A percentile compares a stretch with the other conserved stretches of the same genome.
Evolutionary conservation across 225 moss, liverwort and hornwort genomes (phyloP).

Genomic region (Takakia lepidozioides): DNA sequence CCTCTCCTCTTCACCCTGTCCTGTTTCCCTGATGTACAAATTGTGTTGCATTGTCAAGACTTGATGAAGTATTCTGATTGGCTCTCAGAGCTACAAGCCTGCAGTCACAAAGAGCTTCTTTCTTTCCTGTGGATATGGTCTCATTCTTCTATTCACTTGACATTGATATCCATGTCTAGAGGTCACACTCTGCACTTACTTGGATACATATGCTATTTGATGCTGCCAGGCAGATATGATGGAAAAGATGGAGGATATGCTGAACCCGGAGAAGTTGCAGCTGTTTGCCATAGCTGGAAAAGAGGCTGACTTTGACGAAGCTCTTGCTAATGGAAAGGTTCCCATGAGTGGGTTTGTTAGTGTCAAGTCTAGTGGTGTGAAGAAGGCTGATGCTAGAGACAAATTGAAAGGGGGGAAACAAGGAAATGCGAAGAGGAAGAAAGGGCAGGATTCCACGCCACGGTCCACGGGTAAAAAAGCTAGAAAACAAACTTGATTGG

Average conservation of each 20-base stretch:
- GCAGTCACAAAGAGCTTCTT: too few relatives aligned
- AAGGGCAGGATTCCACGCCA: slow-evolving; percentile 23
- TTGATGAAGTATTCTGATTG: too few relatives aligned
- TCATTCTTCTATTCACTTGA: too few relatives aligned
- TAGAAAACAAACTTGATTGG: slow-evolving; percentile 16
- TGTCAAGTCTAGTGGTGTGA: slow-evolving; percentile 40
- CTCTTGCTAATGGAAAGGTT: slow-evolving; percentile 58
- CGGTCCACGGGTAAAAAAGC: slow-evolving; percentile 44
- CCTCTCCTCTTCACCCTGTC: too few relatives aligned
- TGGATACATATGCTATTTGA: too few relatives aligned
- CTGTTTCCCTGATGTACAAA: too few relatives aligned
- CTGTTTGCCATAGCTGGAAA: slow-evolving; percentile 76
- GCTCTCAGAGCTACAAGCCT: too few relatives aligned
- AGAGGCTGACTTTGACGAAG: slow-evolving; percentile 86
- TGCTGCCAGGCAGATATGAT: slow-evolving; percentile 54
- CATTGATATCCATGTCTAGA: too few relatives aligned
- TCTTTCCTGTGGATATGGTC: too few relatives aligned
- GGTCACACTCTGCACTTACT: too few relatives aligned
- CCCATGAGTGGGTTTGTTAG: slow-evolving; percentile 67
- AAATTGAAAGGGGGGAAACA: slow-evolving; percentile 23
- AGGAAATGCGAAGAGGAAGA: slow-evolving; percentile 49
- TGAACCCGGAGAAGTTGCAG: slow-evolving; percentile 74
- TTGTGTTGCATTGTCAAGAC: too few relatives aligned
- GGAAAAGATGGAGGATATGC: slow-evolving; percentile 58
- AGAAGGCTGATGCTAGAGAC: slow-evolving; percentile 23